Base-by-base conservation (phyloP, 257 asterid genomes). In the Knoxia roxburghii region DNA sequence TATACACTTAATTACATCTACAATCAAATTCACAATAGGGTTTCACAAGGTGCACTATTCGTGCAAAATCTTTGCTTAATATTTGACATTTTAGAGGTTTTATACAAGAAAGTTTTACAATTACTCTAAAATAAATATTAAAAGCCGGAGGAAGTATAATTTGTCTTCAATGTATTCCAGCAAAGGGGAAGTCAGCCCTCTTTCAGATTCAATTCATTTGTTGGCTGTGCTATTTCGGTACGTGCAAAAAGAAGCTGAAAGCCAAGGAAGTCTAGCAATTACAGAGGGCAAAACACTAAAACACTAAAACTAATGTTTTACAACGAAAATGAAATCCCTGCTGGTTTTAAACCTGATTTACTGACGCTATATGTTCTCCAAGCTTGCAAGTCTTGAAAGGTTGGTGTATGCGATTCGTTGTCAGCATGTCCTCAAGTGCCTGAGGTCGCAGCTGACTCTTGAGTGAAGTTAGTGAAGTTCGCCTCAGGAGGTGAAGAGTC, bases 401-500 rank as follows among this genome's bases (percentile, higher is more conserved):
- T 57, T 6, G 69, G 71, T 33, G 13, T 9, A 37, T 37, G 6
- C 8, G 18, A 39, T 30, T 27, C 7, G 54, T 40, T 51, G 35
- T 65, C 67, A 50, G n/a, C 59, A 21, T 63, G 50, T 30, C 30
- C 57, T 54, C 41, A 23, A 65, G 14, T 65, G 46, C 26, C 61
- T 6, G 72, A 37, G 57, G 35, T 49, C 12, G 46, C 70, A 32
- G 15, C 32, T 11, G 43, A 50, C 64, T 57, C 73, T 29, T 57
- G 59, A 26, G 23, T 39, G 39, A 68, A 54, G n/a, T n/a, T n/a
- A n/a, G n/a, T n/a, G n/a, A n/a, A n/a, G 53, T 72, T 68, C 33
- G n/a, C 65, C 21, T 43, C 17, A 62, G 84, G 67, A 27, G 81
- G 80, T 23, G 83, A 77, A 45, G 78, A 81, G 70, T 72, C 70